These are phyloP conservation scores for Pinus albicaulis DNA, from an alignment of 75 land plant species.

Conservation along the genomic window DNA sequence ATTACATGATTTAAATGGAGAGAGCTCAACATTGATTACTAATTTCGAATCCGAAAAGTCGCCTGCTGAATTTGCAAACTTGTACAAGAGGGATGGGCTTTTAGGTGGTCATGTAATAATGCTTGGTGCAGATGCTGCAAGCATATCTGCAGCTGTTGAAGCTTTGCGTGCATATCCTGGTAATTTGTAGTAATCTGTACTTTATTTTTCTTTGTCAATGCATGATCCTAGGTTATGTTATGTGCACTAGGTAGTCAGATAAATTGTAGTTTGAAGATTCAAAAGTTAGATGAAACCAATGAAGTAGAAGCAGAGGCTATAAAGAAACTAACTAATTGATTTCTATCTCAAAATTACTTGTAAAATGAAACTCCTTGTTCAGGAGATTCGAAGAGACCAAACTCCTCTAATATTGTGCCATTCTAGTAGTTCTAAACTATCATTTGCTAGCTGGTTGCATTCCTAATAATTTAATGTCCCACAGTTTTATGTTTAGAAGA, in stretches of 20 bases:
- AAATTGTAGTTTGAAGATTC: neutral
- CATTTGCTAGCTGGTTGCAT: too few relatives aligned
- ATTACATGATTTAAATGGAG: slow-evolving; percentile 59
- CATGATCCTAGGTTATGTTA: neutral
- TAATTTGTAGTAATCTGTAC: slow-evolving; percentile 9
- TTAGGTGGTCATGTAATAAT: slow-evolving; percentile 92
- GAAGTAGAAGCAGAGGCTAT: too few relatives aligned
- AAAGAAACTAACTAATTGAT: too few relatives aligned
- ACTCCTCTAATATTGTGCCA: too few relatives aligned
- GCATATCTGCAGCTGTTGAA: slow-evolving; percentile 72
- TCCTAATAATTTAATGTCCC: too few relatives aligned
- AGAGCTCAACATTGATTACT: slow-evolving; percentile 53
- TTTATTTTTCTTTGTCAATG: neutral
- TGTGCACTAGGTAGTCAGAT: neutral
- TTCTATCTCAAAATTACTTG: too few relatives aligned
- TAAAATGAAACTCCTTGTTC: too few relatives aligned
- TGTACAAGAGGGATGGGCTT: slow-evolving; percentile 81
- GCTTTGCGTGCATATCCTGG: slow-evolving; percentile 90
- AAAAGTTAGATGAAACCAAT: neutral
- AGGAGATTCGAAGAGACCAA: too few relatives aligned
- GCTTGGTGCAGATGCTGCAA: slow-evolving; percentile 91
- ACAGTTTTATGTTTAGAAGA: too few relatives aligned
- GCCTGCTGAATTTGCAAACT: slow-evolving; percentile 76
- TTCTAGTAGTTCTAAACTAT: too few relatives aligned
- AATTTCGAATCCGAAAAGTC: slow-evolving; percentile 91